A percentile compares a stretch with the other conserved stretches of the same genome.
Conservation (phyloP, 805 yeast species). For the Clavispora asparagi region DNA sequence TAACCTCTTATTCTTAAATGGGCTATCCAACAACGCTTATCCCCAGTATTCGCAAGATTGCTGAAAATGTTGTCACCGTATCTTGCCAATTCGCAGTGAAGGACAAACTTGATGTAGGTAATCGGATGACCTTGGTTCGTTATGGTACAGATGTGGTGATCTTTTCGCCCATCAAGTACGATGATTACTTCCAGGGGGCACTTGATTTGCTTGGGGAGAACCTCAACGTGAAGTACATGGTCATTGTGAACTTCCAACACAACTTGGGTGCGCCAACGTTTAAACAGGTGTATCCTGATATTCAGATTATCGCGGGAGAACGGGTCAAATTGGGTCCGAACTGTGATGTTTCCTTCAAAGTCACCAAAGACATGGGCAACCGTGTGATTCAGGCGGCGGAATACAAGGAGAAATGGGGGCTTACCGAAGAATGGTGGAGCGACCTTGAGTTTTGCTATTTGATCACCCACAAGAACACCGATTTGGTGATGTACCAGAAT, state of each 20-base stretch:
- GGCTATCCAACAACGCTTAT: conserved; percentile 2
- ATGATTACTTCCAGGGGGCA: conserved; percentile 8
- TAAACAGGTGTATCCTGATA: conserved; percentile 10
- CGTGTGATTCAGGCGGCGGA: conserved; percentile 2
- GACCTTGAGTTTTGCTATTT: conserved; percentile 11
- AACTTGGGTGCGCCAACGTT: conserved; percentile 7
- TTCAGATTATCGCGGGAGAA: conserved; percentile 9
- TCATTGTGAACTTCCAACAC: conserved; percentile 13
- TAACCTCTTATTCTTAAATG: neutral
- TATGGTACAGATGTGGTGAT: conserved; percentile 3
- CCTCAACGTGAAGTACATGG: conserved; percentile 8
- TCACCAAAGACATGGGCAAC: conserved; percentile 4
- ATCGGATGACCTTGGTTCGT: conserved; percentile 4
- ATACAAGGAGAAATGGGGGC: conserved; percentile 2
- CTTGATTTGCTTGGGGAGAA: conserved; percentile 7
- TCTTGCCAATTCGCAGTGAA: conserved; percentile 3
- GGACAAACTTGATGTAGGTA: conserved; percentile 1
- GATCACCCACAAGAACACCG: conserved; percentile 7
- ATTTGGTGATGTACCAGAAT: conserved; percentile 12
- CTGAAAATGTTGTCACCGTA: conserved; percentile 4
- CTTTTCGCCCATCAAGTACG: conserved; percentile 13
- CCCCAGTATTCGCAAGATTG: conserved; percentile 3
- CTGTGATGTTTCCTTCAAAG: conserved; percentile 2
- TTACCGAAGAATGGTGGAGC: conserved; percentile 5
- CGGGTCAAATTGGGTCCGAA: neutral